A percentile compares a stretch with the other conserved stretches of the same genome.
These are phyloP conservation scores for Kwoniella heveanensis DNA, from an alignment of 768 basidiomycete species.

Conservation along the genomic window DNA sequence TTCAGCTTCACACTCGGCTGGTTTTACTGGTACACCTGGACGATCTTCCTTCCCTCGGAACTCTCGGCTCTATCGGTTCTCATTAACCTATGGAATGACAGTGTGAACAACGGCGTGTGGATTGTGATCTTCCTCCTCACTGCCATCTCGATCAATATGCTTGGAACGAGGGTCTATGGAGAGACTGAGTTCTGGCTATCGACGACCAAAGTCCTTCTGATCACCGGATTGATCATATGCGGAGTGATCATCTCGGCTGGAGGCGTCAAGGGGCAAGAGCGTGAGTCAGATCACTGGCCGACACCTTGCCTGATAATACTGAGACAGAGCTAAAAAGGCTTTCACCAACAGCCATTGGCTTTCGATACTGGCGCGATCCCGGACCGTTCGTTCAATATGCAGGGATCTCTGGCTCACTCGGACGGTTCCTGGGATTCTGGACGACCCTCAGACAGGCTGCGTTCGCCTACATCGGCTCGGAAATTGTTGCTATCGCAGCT, in stretches of 20 bases:
- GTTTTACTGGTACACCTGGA: slow-evolving; percentile 11
- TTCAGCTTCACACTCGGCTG: slow-evolving; percentile 22
- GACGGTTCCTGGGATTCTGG: slow-evolving; percentile 23
- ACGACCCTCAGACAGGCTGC: slow-evolving; percentile 18
- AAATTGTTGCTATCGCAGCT: slow-evolving; percentile 70
- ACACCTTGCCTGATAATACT: slow-evolving; percentile 1
- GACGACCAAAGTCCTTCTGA: slow-evolving; percentile 47
- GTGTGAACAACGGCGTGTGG: slow-evolving; percentile 28
- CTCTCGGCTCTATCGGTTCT: slow-evolving; percentile 25
- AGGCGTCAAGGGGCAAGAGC: neutral
- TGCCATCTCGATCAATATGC: slow-evolving; percentile 8
- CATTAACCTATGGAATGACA: slow-evolving; percentile 20
- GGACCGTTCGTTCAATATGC: slow-evolving; percentile 12
- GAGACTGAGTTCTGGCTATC: slow-evolving; percentile 72
- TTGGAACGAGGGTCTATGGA: slow-evolving; percentile 58
- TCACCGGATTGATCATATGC: slow-evolving; percentile 43
- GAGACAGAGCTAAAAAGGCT: neutral
- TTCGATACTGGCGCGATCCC: slow-evolving; percentile 15
- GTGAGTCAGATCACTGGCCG: slow-evolving; percentile 45
- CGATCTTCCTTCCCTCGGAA: slow-evolving; percentile 1
- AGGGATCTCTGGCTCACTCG: slow-evolving; percentile 1
- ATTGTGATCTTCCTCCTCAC: slow-evolving; percentile 26
- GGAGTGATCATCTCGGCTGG: slow-evolving; percentile 10
- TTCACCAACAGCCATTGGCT: slow-evolving; percentile 3
- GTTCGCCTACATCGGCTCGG: slow-evolving; percentile 69